These are phyloP conservation scores for Chalciporus sphaerocephalus DNA, from an alignment of 768 basidiomycete genomes.

Conservation along the genomic window DNA sequence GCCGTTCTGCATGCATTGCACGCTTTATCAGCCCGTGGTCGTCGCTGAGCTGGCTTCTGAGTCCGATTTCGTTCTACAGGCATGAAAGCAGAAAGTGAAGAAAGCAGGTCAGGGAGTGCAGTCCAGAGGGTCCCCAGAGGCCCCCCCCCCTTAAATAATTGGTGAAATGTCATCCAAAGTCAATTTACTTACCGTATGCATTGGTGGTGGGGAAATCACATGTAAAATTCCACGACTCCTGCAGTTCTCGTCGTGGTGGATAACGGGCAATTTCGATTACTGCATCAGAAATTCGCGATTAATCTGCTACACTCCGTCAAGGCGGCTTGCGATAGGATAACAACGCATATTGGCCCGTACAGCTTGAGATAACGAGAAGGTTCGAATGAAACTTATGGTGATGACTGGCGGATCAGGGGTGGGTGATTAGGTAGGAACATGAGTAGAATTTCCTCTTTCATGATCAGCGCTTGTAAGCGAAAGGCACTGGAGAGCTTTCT, in stretches of 20 bases:
- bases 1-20: slow-evolving; percentile 19
- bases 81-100: slow-evolving; percentile 12
- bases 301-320: slow-evolving; percentile 11
- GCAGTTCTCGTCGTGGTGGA: slow-evolving; percentile 7
- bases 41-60: slow-evolving; percentile 10
- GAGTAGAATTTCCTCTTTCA: slow-evolving; percentile 23
- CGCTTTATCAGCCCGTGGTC: slow-evolving; percentile 14
- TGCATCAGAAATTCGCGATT: slow-evolving; percentile 15
- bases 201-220: slow-evolving; percentile 8
- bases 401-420: slow-evolving; percentile 27
- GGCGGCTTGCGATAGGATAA: slow-evolving; percentile 14
- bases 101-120: slow-evolving; percentile 9
- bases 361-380: slow-evolving; percentile 25
- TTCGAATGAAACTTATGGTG: slow-evolving; percentile 24
- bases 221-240: slow-evolving; percentile 4
- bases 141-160: slow-evolving; percentile 23
- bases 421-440: slow-evolving; percentile 18
- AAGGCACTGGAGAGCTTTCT: slow-evolving; percentile 6
- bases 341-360: slow-evolving; percentile 9
- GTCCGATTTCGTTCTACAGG: slow-evolving; percentile 1
- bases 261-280: slow-evolving; percentile 6
- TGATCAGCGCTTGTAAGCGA: slow-evolving; percentile 23
- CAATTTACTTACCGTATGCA: slow-evolving; percentile 7
- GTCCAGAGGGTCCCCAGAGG: not conserved
- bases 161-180: slow-evolving; percentile 6